Percentiles rank a stretch among this genome's conserved stretches.
Conservation (phyloP, 495 filamentous ascomycete species). For the Hypoxylon rickii region DNA sequence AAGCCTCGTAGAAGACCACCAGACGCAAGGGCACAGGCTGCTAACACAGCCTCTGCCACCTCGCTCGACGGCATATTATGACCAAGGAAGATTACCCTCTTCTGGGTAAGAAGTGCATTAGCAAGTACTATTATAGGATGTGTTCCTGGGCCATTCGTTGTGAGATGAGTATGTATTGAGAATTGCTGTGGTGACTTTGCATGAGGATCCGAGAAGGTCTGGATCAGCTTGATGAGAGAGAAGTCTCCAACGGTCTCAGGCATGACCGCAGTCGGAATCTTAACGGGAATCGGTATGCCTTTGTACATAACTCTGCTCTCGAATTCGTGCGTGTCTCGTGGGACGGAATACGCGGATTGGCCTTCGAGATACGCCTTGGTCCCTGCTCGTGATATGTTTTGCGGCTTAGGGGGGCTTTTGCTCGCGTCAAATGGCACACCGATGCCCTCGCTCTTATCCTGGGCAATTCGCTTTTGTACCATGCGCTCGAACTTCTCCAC, state of each 20-base stretch:
- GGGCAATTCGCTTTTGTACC: constrained; percentile 67
- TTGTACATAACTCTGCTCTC: constrained; percentile 94
- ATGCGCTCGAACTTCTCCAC: constrained; percentile 97
- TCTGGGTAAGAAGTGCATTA: constrained; percentile 90
- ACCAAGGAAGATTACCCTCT: constrained; percentile 92
- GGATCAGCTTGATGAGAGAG: constrained; percentile 94
- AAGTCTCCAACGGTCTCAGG: constrained; percentile 98
- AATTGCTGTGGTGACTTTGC: constrained; percentile 83
- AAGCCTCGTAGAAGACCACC: constrained; percentile 95
- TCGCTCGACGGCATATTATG: constrained; percentile 93
- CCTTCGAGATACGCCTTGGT: constrained; percentile 59
- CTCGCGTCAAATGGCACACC: constrained; percentile 52
- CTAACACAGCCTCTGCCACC: constrained; percentile 93
- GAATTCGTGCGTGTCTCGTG: constrained; percentile 95
- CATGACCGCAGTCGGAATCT: constrained; percentile 88
- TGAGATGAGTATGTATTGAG: constrained; percentile 86
- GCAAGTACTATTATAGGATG: constrained; percentile 78
- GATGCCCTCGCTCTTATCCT: constrained; percentile 51
- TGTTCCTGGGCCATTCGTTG: constrained; percentile 80
- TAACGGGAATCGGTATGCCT: constrained; percentile 93
- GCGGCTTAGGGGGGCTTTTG: constrained; percentile 50
- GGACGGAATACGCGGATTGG: constrained; percentile 63
- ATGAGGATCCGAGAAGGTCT: constrained; percentile 85
- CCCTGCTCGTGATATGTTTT: constrained; percentile 56
- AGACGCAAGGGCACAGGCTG: constrained; percentile 88